These are phyloP conservation scores for Berberis vulgaris DNA, from an alignment of 164 flowering plant genomes.

Conservation along the genomic window DNA sequence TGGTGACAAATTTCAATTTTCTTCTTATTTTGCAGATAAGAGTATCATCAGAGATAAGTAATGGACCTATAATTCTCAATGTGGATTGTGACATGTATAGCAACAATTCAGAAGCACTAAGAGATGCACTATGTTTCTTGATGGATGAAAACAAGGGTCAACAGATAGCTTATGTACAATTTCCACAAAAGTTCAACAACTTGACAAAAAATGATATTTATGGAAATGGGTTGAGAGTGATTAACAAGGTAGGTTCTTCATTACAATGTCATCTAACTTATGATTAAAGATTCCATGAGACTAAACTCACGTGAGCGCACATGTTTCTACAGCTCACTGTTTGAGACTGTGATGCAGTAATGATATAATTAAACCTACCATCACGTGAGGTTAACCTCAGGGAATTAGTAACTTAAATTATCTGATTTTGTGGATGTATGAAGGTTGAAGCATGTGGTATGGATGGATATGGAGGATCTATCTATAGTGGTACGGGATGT, in stretches of 20 bases:
- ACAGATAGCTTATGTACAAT: slow-evolving; percentile 56
- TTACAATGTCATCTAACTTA: neutral
- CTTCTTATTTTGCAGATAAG: slow-evolving; percentile 36
- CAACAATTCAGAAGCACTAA: slow-evolving; percentile 37
- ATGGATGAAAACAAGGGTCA: slow-evolving; percentile 59
- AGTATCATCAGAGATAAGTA: slow-evolving; percentile 60
- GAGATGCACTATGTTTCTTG: slow-evolving; percentile 67
- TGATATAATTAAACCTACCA: no score
- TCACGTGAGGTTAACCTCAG: no score
- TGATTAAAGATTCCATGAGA: neutral
- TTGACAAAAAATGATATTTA: slow-evolving; percentile 51
- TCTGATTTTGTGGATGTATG: neutral
- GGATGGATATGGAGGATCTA: slow-evolving; percentile 23
- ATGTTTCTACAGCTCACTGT: no score
- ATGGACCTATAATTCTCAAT: slow-evolving; percentile 50
- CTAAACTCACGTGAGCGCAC: no score
- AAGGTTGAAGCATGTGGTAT: slow-evolving; percentile 54
- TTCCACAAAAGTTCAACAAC: slow-evolving; percentile 52
- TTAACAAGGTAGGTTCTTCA: neutral
- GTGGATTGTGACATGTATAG: slow-evolving; percentile 87
- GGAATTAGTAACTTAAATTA: neutral
- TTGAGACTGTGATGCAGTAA: no score
- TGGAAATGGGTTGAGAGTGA: slow-evolving; percentile 15
- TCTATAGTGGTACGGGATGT: slow-evolving; percentile 63
- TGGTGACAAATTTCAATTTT: neutral